A percentile compares a stretch with the other conserved stretches of the same genome.
Conservation (phyloP, 225 moss, liverwort and hornwort species). For the Pseudoscleropodium purum region DNA sequence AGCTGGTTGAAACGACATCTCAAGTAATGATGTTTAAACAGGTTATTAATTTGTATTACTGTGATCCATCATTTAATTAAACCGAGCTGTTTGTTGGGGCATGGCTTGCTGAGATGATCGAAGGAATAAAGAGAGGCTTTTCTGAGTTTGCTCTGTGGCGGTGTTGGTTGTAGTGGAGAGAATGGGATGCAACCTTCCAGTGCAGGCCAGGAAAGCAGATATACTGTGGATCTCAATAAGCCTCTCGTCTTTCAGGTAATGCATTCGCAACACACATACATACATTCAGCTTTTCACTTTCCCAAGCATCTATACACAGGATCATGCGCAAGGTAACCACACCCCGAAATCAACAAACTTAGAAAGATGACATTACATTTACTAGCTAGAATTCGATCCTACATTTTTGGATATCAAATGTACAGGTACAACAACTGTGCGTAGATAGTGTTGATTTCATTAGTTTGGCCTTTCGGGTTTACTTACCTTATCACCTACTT, state of each 20-base stretch:
- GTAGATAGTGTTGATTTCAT: background rate
- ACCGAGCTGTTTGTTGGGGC: no score
- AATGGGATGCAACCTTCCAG: background rate
- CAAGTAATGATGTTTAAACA: background rate
- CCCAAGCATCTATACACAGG: background rate
- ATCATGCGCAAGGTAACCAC: background rate
- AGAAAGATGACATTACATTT: background rate
- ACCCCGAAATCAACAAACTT: background rate
- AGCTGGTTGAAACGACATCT: background rate
- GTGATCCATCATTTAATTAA: background rate
- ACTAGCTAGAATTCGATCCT: background rate
- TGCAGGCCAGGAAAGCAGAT: background rate
- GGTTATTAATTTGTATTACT: background rate
- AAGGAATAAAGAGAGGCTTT: background rate
- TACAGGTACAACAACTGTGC: no score
- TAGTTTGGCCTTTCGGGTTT: background rate
- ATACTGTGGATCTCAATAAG: conserved; percentile 53
- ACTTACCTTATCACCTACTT: background rate
- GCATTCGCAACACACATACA: no score
- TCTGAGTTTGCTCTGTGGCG: background rate
- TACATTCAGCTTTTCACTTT: background rate
- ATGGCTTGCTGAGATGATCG: background rate
- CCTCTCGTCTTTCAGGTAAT: conserved; percentile 77
- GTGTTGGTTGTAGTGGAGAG: background rate
- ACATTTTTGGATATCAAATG: background rate